Percentiles rank a stretch among this genome's conserved stretches.
phyloP scores from a whole-genome alignment of 148 eudicot species.

The Oxyria digyna region DNA sequence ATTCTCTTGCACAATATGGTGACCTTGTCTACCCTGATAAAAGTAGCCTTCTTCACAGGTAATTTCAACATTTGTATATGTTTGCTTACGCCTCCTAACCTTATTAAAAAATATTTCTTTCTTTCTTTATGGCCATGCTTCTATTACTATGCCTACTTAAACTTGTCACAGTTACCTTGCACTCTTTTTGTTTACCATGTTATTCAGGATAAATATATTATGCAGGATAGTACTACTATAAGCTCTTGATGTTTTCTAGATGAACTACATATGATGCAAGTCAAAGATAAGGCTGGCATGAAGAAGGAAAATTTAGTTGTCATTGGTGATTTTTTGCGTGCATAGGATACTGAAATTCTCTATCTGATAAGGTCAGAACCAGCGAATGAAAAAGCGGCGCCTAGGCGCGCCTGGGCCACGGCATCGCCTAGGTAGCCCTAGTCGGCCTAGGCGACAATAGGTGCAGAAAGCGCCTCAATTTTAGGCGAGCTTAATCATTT shows the following conservation, averaged over 20 bases:
- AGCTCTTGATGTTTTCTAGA: background rate
- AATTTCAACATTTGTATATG: constrained; percentile 14
- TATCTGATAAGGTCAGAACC: background rate
- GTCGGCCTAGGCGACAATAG: no score
- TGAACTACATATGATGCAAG: background rate
- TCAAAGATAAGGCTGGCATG: background rate
- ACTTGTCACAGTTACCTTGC: background rate
- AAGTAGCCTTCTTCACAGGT: constrained; percentile 65
- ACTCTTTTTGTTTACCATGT: background rate
- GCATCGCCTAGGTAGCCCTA: no score
- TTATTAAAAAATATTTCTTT: background rate
- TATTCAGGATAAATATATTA: background rate
- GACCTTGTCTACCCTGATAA: constrained; percentile 73
- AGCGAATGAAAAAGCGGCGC: no score
- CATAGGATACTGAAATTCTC: background rate
- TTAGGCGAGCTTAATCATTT: no score
- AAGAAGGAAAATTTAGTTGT: background rate
- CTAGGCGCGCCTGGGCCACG: no score
- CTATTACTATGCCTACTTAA: background rate
- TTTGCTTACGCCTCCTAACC: background rate
- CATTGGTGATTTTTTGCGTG: background rate
- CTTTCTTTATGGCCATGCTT: background rate
- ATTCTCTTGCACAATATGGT: constrained; percentile 90
- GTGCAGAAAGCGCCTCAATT: no score
- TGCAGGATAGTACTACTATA: background rate